A percentile compares a stretch with the other conserved stretches of the same genome.
Evolutionary conservation across 75 land plant genomes (phyloP).

Genomic region (Cupressus sempervirens): DNA sequence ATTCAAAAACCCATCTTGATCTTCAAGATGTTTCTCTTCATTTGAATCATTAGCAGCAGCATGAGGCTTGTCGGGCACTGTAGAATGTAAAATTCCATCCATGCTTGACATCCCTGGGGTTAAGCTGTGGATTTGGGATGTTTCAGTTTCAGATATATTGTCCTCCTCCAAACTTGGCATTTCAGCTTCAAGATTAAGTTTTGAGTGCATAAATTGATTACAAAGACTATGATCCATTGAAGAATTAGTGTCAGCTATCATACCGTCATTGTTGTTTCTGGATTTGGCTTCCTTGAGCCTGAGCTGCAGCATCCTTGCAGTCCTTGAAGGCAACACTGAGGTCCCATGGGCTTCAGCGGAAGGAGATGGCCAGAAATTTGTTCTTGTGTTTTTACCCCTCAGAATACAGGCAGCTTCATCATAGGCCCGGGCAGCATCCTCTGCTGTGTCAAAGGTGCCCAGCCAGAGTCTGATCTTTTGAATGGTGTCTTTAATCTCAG

Average conservation of each 20-base stretch:
- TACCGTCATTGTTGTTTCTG: constrained; percentile 15
- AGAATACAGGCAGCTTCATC: constrained; percentile 69
- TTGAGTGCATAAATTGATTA: background rate
- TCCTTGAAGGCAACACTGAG: constrained; percentile 32
- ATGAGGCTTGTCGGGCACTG: no score
- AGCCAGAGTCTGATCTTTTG: constrained; percentile 74
- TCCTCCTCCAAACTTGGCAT: background rate
- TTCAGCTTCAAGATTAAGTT: background rate
- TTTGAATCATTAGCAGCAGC: no score
- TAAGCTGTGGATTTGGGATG: background rate
- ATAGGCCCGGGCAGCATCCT: constrained; percentile 65
- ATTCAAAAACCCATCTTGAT: background rate
- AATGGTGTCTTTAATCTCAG: constrained; percentile 70
- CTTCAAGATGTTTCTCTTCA: no score
- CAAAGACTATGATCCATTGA: background rate
- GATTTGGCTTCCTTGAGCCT: constrained; percentile 27
- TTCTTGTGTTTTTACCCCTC: constrained; percentile 61
- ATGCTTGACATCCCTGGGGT: background rate
- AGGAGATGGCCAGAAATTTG: constrained; percentile 43
- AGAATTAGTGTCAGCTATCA: background rate
- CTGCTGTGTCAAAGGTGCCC: constrained; percentile 61
- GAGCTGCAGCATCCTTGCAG: constrained; percentile 41
- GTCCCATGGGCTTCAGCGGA: background rate
- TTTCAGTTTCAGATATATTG: background rate
- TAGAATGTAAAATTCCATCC: no score